Evolutionary conservation across 192 early-diverging fungal genomes (phyloP).

Genomic region (Phlyctochytrium bullatum): DNA sequence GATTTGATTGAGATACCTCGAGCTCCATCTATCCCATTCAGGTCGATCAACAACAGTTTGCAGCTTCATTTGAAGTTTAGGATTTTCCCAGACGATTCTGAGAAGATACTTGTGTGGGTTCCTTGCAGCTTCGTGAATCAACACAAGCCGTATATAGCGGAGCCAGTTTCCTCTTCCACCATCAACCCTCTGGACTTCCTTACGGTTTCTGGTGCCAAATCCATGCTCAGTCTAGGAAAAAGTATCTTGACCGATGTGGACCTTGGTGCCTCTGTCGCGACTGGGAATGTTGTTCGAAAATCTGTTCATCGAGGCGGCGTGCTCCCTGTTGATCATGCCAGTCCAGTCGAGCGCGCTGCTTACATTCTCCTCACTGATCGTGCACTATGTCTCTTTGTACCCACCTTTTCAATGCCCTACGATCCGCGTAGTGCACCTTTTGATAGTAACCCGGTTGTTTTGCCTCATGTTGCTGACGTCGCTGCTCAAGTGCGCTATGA

Average conservation of each 20-base stretch:
- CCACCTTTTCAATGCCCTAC: slow-evolving; percentile 42
- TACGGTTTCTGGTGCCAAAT: slow-evolving; percentile 5
- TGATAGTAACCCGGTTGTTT: slow-evolving; percentile 1
- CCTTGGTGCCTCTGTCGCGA: neutral
- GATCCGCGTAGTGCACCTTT: slow-evolving; percentile 10
- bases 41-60: slow-evolving; percentile 43
- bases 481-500: slow-evolving; percentile 39
- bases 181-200: neutral
- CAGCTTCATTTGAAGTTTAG: slow-evolving; percentile 47
- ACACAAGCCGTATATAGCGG: slow-evolving; percentile 29
- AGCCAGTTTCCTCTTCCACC: slow-evolving; percentile 3
- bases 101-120: slow-evolving; percentile 46
- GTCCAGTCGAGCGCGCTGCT: slow-evolving; percentile 34
- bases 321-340: slow-evolving; percentile 16
- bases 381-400: slow-evolving; percentile 42
- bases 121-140: slow-evolving; percentile 37
- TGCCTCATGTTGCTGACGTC: slow-evolving; percentile 15
- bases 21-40: slow-evolving; percentile 48
- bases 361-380: slow-evolving; percentile 45
- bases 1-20: slow-evolving; percentile 21
- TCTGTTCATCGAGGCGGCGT: neutral
- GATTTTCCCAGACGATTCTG: slow-evolving; percentile 35
- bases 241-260: slow-evolving; percentile 1
- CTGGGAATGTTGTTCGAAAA: neutral
- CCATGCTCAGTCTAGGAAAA: neutral